Evolutionary conservation across 306 rosid genomes (phyloP), one percentile per base, ranked within the genome.

Genomic region (Dryas alaskensis): DNA sequence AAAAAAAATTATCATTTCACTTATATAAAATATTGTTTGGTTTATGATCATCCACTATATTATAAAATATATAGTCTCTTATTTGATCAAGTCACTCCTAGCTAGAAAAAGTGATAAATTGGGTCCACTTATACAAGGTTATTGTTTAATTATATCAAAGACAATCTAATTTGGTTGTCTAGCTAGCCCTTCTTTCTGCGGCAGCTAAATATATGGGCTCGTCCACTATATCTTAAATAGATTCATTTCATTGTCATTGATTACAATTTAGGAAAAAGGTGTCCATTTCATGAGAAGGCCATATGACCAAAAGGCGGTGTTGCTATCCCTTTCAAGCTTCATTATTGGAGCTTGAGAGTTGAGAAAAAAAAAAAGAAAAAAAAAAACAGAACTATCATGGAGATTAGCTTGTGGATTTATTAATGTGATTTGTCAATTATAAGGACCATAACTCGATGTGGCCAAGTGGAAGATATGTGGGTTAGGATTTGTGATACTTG

Each of bases 1-100:
- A 22, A 22, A 22, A 22, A 22, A 22, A 22, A 22, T 27, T 27
- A 31, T 31, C 3, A 31, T 31, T 31, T 31, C 3, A 31, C 37
- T 31, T 31, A 31, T 31, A 31, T 31, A 31, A 27, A 27, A 27
- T 27, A 27, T 27, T 6, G 47, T 50, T 47, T 52, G 9, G 54
- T 4, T 49, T 62, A 37, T 64, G 65, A 65, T 64, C 61, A 71
- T 76, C 79, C 84, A 73, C 76, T 57, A 66, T 61, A 77, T 76
- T 19, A 73, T 13, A 42, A 22, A 67, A 43, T 54, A 12, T 49
- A 63, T 76, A 49, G 9, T 42, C 17, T 8, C 13, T 52, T 60
- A 55, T 43, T 60, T 65, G 60, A 52, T 67, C 54, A 45, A 8
- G 40, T 39, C 69, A 50, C 68, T 59, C 59, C 47, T 46, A 58